phyloP scores from a whole-genome alignment of 768 basidiomycete species.

The Termitomyces sp. region DNA sequence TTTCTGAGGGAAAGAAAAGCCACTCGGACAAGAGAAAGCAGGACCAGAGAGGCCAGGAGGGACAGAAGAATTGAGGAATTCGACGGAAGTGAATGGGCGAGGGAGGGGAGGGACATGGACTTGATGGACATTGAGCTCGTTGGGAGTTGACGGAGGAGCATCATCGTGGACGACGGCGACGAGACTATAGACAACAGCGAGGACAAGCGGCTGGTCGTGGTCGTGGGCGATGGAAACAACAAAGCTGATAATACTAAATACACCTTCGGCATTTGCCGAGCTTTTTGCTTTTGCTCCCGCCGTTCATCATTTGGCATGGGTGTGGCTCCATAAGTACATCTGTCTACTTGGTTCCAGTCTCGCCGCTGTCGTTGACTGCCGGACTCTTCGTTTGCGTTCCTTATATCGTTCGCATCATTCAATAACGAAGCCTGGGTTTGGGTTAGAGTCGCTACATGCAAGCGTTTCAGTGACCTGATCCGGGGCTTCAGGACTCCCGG shows the following conservation, averaged over 20 bases:
- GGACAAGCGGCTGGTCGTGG: conserved; percentile 18
- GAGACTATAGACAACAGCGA: conserved; percentile 17
- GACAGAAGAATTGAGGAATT: conserved; percentile 23
- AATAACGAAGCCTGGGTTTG: neutral
- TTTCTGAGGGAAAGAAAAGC: conserved; percentile 13
- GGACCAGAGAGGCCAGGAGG: conserved; percentile 22
- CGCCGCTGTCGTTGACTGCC: no score
- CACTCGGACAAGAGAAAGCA: conserved; percentile 22
- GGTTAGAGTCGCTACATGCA: neutral
- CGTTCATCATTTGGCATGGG: neutral
- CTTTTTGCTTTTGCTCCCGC: neutral
- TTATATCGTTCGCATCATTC: neutral
- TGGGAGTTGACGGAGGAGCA: conserved; percentile 21
- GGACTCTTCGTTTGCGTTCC: neutral
- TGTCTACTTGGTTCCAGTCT: neutral
- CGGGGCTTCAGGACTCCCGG: no score
- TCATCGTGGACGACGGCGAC: conserved; percentile 18
- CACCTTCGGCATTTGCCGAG: conserved; percentile 16
- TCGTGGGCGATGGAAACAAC: conserved; percentile 14
- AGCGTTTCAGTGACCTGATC: neutral
- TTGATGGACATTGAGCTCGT: conserved; percentile 16
- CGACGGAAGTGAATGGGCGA: conserved; percentile 18
- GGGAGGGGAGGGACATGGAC: conserved; percentile 13
- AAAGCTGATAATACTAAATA: conserved; percentile 13
- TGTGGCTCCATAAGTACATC: neutral